Evolutionary conservation across 164 flowering plant species (phyloP).

Genomic region (Vitis rupestris): DNA sequence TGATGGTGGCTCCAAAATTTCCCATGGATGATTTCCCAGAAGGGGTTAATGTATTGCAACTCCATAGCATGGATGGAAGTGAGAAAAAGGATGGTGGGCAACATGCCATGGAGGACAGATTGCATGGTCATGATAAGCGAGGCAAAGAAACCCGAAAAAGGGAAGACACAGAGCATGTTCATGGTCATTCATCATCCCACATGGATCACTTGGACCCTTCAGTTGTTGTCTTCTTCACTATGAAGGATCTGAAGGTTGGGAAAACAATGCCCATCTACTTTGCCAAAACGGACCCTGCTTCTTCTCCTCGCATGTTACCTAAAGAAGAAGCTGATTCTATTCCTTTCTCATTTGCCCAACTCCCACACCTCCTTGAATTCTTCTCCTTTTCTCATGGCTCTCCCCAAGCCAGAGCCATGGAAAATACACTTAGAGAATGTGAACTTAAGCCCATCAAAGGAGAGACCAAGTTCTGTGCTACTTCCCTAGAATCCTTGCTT

Average conservation of each 20-base stretch:
- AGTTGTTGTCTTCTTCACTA: conserved; percentile 21
- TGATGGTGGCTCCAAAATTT: no score
- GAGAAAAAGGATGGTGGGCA: no score
- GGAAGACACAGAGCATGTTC: not conserved
- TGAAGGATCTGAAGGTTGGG: conserved; percentile 24
- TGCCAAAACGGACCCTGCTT: conserved; percentile 23
- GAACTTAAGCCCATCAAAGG: conserved; percentile 31
- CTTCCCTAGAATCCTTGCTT: conserved; percentile 53
- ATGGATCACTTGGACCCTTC: conserved; percentile 32
- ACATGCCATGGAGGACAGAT: not conserved
- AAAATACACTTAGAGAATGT: conserved; percentile 32
- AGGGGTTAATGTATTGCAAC: no score
- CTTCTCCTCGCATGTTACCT: conserved; percentile 14
- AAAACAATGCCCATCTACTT: conserved; percentile 28
- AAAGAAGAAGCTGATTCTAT: conserved; percentile 13
- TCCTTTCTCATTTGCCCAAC: conserved; percentile 38
- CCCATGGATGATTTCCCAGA: no score
- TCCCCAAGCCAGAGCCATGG: conserved; percentile 47
- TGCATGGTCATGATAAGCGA: not conserved
- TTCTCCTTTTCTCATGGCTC: conserved; percentile 38
- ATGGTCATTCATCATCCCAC: conserved; percentile 18
- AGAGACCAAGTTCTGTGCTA: conserved; percentile 45
- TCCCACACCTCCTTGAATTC: conserved; percentile 28
- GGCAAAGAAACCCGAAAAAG: not conserved
- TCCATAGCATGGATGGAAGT: no score